Percentiles rank a stretch among this genome's conserved stretches.
Evolutionary conservation across 345 rosid species (phyloP).

Genomic region (Eucalyptus tenuipes): DNA sequence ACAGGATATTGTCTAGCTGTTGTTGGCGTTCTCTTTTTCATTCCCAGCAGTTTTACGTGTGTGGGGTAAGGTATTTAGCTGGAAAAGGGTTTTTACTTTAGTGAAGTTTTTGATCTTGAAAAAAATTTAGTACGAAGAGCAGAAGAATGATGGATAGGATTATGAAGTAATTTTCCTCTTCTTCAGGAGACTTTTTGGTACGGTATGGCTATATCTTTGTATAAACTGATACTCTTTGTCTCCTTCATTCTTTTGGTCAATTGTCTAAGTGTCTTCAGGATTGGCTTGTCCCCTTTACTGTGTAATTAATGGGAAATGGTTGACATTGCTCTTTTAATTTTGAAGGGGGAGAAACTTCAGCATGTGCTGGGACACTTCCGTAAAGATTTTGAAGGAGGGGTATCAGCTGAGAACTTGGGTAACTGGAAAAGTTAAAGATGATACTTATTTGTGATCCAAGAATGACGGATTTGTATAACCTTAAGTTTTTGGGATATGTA

Average conservation of each 20-base stretch:
- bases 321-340: slow-evolving; percentile 3
- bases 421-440: slow-evolving; percentile 11
- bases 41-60: neutral
- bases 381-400: slow-evolving; percentile 96
- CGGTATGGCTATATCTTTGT: neutral
- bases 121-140: neutral
- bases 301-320: neutral
- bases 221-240: neutral
- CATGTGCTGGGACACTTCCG: slow-evolving; percentile 88
- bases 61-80: neutral
- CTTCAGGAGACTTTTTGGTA: neutral
- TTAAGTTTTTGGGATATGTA: slow-evolving; percentile 8
- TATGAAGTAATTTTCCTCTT: neutral
- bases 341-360: slow-evolving; percentile 87
- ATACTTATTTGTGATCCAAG: slow-evolving; percentile 11
- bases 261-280: neutral
- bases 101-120: neutral
- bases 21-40: neutral
- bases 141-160: neutral
- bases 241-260: neutral
- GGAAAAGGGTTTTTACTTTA: neutral
- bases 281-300: neutral
- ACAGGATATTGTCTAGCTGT: neutral
- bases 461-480: slow-evolving; percentile 1
- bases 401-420: slow-evolving; percentile 94